phyloP scores from a whole-genome alignment of 1,139 yeast genomes.

The Arxiozyma telluris region DNA sequence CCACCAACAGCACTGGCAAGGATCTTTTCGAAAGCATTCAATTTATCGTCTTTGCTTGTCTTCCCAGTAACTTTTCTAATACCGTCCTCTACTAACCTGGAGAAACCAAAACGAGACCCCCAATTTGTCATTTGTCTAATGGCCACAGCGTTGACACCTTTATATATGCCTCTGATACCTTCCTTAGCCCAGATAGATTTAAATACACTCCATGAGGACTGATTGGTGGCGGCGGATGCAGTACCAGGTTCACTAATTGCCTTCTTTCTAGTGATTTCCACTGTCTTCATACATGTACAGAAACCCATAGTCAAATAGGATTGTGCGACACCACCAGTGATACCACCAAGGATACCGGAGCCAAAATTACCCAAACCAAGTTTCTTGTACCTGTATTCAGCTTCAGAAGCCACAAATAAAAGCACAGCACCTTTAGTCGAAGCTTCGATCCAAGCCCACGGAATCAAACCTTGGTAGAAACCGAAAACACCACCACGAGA shows the following conservation, averaged over 20 bases:
- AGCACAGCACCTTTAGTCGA: constrained; percentile 98
- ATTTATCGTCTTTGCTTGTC: constrained; percentile 46
- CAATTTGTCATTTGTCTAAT: constrained; percentile 97
- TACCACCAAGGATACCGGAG: constrained; percentile 92
- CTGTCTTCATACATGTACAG: constrained; percentile 97
- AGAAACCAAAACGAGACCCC: constrained; percentile 94
- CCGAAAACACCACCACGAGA: constrained; percentile 87
- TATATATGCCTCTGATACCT: constrained; percentile 89
- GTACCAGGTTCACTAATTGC: constrained; percentile 46
- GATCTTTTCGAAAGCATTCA: constrained; percentile 71
- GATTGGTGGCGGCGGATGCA: constrained; percentile 56
- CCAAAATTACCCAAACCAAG: constrained; percentile 59
- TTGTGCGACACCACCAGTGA: constrained; percentile 85
- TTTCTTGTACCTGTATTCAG: constrained; percentile 64
- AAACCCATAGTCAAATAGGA: constrained; percentile 95
- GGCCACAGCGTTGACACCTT: constrained; percentile 99
- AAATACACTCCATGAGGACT: constrained; percentile 79
- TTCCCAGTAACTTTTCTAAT: constrained; percentile 61
- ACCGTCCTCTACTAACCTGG: constrained; percentile 82
- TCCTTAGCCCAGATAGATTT: constrained; percentile 72
- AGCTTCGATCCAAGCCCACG: constrained; percentile 99
- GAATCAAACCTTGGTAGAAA: constrained; percentile 93
- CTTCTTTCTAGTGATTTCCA: constrained; percentile 86
- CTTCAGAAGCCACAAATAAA: constrained; percentile 84
- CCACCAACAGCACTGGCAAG: constrained; percentile 90